Evolutionary conservation across 352 stramenopile species (phyloP).

Genomic region (Globisporangium orthogonon): DNA sequence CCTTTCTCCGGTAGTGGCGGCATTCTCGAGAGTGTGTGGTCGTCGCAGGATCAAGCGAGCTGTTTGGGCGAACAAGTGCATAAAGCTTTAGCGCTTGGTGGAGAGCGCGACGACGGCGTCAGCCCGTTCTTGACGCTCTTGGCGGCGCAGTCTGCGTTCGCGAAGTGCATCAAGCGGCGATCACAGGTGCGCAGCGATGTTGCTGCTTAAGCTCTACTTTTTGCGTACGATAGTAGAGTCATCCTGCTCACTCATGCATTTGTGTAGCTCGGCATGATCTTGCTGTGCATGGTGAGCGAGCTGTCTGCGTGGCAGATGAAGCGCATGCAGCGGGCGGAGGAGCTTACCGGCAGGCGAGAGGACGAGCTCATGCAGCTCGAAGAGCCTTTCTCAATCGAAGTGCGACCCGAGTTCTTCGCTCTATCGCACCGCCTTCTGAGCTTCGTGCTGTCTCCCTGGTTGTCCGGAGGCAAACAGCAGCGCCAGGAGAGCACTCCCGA

Average conservation of each 20-base stretch:
- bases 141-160: conserved; percentile 18
- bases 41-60: background rate
- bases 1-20: background rate
- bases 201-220: background rate
- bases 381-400: conserved; percentile 80
- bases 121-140: conserved; percentile 9
- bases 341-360: conserved; percentile 57
- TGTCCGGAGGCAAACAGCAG: conserved; percentile 8
- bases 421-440: conserved; percentile 61
- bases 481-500: conserved; percentile 4
- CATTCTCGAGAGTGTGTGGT: background rate
- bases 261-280: conserved; percentile 58
- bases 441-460: conserved; percentile 53
- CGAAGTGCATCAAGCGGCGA: conserved; percentile 45
- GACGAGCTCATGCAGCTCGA: conserved; percentile 72
- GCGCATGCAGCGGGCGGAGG: conserved; percentile 80
- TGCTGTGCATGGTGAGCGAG: conserved; percentile 70
- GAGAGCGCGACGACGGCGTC: conserved; percentile 1
- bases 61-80: background rate
- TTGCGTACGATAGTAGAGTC: background rate
- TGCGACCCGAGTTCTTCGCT: conserved; percentile 67
- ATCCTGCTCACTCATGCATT: background rate
- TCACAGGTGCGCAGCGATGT: conserved; percentile 47
- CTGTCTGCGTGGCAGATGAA: conserved; percentile 87
- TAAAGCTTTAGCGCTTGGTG: background rate